These are phyloP conservation scores for Wallacemonas sp. DNA, from an alignment of 208 protist species.

Conservation along the genomic window DNA sequence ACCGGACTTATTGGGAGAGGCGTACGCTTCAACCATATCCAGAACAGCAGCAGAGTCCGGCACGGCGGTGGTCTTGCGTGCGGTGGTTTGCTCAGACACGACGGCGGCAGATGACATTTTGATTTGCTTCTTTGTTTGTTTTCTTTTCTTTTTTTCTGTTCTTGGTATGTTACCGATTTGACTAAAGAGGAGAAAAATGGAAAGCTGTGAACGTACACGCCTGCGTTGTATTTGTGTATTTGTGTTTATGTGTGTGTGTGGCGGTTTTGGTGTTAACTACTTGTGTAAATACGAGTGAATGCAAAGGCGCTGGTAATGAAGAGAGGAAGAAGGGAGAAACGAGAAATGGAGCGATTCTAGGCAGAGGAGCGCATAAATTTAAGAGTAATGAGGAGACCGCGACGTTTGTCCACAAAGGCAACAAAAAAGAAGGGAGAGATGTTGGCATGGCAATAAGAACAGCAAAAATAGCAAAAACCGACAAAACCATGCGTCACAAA, in stretches of 20 bases:
- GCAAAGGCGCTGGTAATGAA: not conserved
- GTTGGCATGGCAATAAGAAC: not conserved
- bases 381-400: not conserved
- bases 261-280: not conserved
- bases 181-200: too few relatives aligned
- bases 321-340: not conserved
- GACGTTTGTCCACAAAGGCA: not conserved
- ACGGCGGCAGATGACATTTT: not conserved
- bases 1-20: not conserved
- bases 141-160: not conserved
- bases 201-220: too few relatives aligned
- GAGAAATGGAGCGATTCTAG: too few relatives aligned
- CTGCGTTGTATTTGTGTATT: constrained; percentile 3
- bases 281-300: too few relatives aligned
- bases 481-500: too few relatives aligned
- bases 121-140: not conserved
- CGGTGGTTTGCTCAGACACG: not conserved
- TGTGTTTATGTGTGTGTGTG: not conserved
- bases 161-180: too few relatives aligned
- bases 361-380: too few relatives aligned
- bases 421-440: constrained; percentile 6
- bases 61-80: not conserved
- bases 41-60: constrained; percentile 4
- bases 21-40: not conserved
- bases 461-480: too few relatives aligned